Evolutionary conservation across 352 stramenopile species (phyloP).

Genomic region (Phytopythium montanum): DNA sequence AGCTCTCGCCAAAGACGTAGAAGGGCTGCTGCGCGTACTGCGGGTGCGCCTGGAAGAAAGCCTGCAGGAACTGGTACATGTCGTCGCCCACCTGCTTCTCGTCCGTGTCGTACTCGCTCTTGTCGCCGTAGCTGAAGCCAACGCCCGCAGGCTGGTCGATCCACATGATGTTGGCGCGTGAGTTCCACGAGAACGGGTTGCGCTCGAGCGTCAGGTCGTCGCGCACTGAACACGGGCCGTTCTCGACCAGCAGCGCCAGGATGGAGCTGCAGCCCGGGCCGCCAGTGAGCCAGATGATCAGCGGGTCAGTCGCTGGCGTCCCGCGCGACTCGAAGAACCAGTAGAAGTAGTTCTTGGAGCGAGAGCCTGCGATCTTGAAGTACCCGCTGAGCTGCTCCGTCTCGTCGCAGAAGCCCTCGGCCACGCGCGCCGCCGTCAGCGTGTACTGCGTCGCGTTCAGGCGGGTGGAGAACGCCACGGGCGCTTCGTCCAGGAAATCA

Average conservation of each 20-base stretch:
- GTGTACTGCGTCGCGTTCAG: constrained; percentile 32
- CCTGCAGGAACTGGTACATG: constrained; percentile 95
- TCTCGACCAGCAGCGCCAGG: constrained; percentile 93
- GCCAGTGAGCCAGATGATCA: constrained; percentile 98
- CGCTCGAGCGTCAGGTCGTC: constrained; percentile 82
- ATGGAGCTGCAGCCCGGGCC: constrained; percentile 94
- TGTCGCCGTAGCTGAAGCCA: constrained; percentile 92
- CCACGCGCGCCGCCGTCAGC: constrained; percentile 53
- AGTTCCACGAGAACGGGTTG: constrained; percentile 94
- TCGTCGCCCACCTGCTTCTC: constrained; percentile 94
- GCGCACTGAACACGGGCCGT: constrained; percentile 94
- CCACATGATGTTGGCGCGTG: constrained; percentile 94
- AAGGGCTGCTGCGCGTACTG: constrained; percentile 91
- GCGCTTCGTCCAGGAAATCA: constrained; percentile 2
- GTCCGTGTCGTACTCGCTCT: constrained; percentile 84
- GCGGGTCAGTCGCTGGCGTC: constrained; percentile 79
- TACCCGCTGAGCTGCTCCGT: constrained; percentile 81
- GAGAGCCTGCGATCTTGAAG: constrained; percentile 77
- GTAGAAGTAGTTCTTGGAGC: constrained; percentile 95
- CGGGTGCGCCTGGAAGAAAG: constrained; percentile 89
- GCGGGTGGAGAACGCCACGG: constrained; percentile 1
- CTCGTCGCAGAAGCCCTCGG: constrained; percentile 62
- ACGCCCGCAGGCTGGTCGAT: constrained; percentile 95
- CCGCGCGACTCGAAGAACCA: constrained; percentile 95
- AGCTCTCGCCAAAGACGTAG: constrained; percentile 94